Evolutionary conservation across 1,284 basidiomycete species (phyloP), one percentile per base, ranked within the genome.

Genomic region (Ustilago bromivora): DNA sequence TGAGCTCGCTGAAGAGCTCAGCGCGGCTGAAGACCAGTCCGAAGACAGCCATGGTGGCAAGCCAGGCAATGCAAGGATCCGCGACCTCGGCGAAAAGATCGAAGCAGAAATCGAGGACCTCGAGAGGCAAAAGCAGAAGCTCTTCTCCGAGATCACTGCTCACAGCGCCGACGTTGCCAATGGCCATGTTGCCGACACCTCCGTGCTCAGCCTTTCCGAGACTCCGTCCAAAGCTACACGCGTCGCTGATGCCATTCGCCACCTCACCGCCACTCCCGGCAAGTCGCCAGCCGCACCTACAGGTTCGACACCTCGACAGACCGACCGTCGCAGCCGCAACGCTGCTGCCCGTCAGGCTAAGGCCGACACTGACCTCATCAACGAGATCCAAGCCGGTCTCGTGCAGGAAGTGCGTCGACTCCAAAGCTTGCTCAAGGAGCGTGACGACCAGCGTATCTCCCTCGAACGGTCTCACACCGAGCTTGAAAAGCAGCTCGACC

Each of bases 301-400:
- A n/a, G 57, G 61, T n/a, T 43, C 62, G 31, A 82, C 80, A 31
- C 75, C 78, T 0, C 65, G 80, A 28, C 75, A 78, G 35, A 66
- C 64, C 9, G 78, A 80, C 32, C 73, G 80, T n/a, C 71, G 80
- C 51, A 76, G 70, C 32, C 73, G 80, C 61, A 83, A 83, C 38
- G 79, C 76, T 5, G 76, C 76, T 28, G 80, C 80, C 17, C 76
- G 79, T n/a, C 66, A 75, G 51, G 66, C 75, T n/a, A 79, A 73
- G 11, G 71, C 73, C 31, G 80, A 83, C 58, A 72, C 72, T 36
- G 70, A 71, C 23, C 77, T 83, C 17, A 79, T 82, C 74, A 82
- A 83, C 51, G 76, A 82, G 65, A 74, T 83, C 28, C 80, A 83
- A 23, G 74, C 71, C 15, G 78, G 79, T n/a, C 76, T 83, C 11